Percentiles rank a stretch among this genome's conserved stretches.
These are phyloP conservation scores for Fusarium sp. DNA, from an alignment of 2,329 filamentous ascomycete species.

Conservation along the genomic window DNA sequence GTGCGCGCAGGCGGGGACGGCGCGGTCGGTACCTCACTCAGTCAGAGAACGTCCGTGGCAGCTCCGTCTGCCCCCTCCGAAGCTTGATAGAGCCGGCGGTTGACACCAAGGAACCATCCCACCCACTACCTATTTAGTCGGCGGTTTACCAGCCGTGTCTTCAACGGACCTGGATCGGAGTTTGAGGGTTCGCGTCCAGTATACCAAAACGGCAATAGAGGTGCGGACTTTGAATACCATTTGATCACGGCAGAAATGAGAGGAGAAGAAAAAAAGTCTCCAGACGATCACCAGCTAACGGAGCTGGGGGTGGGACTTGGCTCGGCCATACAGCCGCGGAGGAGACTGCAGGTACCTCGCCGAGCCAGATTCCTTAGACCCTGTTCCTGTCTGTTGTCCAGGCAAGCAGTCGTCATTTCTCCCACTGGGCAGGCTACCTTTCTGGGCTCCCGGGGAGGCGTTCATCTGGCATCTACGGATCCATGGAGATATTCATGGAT, in stretches of 20 bases:
- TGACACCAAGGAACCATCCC: slow-evolving; percentile 19
- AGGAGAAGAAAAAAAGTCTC: slow-evolving; percentile 1
- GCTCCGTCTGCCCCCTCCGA: background rate
- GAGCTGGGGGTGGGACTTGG: slow-evolving; percentile 35
- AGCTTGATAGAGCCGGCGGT: background rate
- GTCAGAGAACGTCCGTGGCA: slow-evolving; percentile 10
- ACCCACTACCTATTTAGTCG: slow-evolving; percentile 14
- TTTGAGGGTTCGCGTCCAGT: slow-evolving; percentile 25
- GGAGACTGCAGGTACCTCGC: slow-evolving; percentile 27
- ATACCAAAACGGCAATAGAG: slow-evolving; percentile 6
- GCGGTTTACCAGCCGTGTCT: slow-evolving; percentile 32
- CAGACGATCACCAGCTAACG: slow-evolving; percentile 24
- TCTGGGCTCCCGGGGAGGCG: slow-evolving; percentile 14
- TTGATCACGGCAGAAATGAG: slow-evolving; percentile 8
- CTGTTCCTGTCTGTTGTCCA: slow-evolving; percentile 13
- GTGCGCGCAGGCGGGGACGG: slow-evolving; percentile 13
- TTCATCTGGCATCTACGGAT: slow-evolving; percentile 39
- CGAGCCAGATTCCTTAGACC: slow-evolving; percentile 10
- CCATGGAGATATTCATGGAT: slow-evolving; percentile 27
- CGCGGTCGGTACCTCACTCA: slow-evolving; percentile 8
- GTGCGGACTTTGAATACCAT: slow-evolving; percentile 11
- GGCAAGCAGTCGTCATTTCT: slow-evolving; percentile 9
- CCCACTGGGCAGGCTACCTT: background rate
- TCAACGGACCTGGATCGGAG: slow-evolving; percentile 38
- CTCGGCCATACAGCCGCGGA: slow-evolving; percentile 21